Evolutionary conservation across 2,329 filamentous ascomycete species (phyloP).

Genomic region (Ascochyta pisi): DNA sequence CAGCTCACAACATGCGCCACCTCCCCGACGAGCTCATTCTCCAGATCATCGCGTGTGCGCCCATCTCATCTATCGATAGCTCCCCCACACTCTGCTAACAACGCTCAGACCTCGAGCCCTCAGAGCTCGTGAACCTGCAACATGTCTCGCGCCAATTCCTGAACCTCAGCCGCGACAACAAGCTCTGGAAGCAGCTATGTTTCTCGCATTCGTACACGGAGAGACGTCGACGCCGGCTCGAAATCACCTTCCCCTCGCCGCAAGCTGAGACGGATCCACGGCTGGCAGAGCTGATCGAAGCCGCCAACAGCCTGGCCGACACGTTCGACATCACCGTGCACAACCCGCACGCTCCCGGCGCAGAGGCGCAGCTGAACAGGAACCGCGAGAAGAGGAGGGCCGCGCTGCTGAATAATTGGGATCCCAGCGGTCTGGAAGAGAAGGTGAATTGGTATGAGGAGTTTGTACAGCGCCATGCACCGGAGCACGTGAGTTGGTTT

Average conservation of each 20-base stretch:
- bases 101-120: conserved; percentile 63
- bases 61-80: neutral
- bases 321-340: conserved; percentile 34
- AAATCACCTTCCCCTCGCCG: conserved; percentile 16
- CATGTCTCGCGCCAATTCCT: conserved; percentile 71
- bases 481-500: conserved; percentile 78
- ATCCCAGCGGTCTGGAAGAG: conserved; percentile 76
- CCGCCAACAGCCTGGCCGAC: conserved; percentile 44
- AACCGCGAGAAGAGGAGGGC: conserved; percentile 52
- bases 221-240: conserved; percentile 60
- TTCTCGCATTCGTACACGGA: conserved; percentile 74
- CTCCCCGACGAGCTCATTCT: conserved; percentile 52
- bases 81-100: conserved; percentile 8
- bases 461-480: conserved; percentile 81
- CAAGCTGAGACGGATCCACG: conserved; percentile 49
- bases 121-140: conserved; percentile 72
- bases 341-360: conserved; percentile 37
- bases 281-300: conserved; percentile 52
- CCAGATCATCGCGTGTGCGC: conserved; percentile 50
- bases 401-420: conserved; percentile 79
- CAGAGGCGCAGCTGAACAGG: conserved; percentile 39
- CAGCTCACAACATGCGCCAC: conserved; percentile 23
- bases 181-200: conserved; percentile 77
- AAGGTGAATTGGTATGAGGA: conserved; percentile 85
- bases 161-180: conserved; percentile 66